Base-by-base conservation (phyloP, 129 eudicot species). In the Flaveria sonorensis region DNA sequence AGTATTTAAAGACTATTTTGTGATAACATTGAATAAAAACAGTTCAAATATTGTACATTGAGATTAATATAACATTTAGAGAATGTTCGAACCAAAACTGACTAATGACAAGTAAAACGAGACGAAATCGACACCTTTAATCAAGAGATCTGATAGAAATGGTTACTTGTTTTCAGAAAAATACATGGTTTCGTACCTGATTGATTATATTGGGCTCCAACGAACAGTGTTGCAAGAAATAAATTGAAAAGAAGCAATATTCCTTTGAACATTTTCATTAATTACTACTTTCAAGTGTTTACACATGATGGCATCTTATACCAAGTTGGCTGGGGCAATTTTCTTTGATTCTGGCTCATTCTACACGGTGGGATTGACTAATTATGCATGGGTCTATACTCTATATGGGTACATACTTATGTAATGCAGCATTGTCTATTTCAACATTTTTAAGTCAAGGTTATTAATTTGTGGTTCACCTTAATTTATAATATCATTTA, bases 251-350 rank as follows among this genome's bases (percentile, higher is more conserved):
- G 65, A 59, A 59, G 14, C 65, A 59, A 59, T 23, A 59, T 24
- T 59, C 65, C 36, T 59, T 59, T 23, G 16, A 59, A 23, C 65
- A 59, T 21, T 7, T 21, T 59, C 8, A 59, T 59, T 12, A 56
- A 18, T 56, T 8, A 24, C 39, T 59, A 59, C 16, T 59, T 23
- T 59, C 39, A 23, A 24, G 7, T 2, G 7, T 10, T 5, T 59
- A 24, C 14, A 21, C 2, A 23, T 56, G 63, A 51, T 21, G 65
- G 6, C 16, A 59, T 59, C 63, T 56, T 56, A 56, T 56, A 56
- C 13, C 65, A 23, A 59, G 39, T 59, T 59, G 16, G 36, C 65
- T 59, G 16, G 65, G 39, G 11, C 65, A 59, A 59, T 59, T 59
- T 59, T 59, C 39, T 24, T 59, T 21, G 15, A 59, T 59, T 59